A percentile compares a stretch with the other conserved stretches of the same genome.
phyloP scores from a whole-genome alignment of 73 alveolate species.

The Loxodes magnus region DNA sequence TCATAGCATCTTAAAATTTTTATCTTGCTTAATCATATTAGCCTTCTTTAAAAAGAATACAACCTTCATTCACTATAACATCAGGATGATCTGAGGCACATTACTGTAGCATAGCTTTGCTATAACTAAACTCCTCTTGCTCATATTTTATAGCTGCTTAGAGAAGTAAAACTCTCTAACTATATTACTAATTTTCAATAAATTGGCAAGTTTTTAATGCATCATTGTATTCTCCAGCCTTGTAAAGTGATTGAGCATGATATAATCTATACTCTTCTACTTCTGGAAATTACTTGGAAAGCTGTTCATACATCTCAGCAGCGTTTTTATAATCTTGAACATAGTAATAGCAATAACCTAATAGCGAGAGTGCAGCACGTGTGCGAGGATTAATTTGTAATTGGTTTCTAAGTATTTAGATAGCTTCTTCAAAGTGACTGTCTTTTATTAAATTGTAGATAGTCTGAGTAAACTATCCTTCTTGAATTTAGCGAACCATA shows the following conservation, averaged over 20 bases:
- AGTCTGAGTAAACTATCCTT: conserved; percentile 73
- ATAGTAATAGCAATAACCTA: conserved; percentile 90
- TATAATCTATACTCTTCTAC: conserved; percentile 39
- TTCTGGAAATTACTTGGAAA: conserved; percentile 58
- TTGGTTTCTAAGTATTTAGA: conserved; percentile 52
- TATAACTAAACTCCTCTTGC: conserved; percentile 18
- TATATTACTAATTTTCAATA: not conserved
- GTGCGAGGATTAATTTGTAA: conserved; percentile 67
- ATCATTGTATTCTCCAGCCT: conserved; percentile 9
- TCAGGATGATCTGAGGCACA: conserved; percentile 17
- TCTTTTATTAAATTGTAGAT: conserved; percentile 61
- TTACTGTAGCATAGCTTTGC: conserved; percentile 5
- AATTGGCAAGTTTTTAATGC: not conserved
- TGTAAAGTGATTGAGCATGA: conserved; percentile 35
- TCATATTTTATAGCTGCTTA: conserved; percentile 32
- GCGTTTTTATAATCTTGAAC: conserved; percentile 76
- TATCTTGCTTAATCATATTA: conserved; percentile 89
- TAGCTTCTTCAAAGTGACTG: conserved; percentile 63
- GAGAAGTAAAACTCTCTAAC: not conserved
- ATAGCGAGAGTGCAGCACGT: conserved; percentile 81
- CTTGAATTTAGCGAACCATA: conserved; percentile 47
- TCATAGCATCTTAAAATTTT: conserved; percentile 85
- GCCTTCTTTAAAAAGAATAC: conserved; percentile 82
- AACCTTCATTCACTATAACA: conserved; percentile 44
- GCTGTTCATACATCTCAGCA: conserved; percentile 86